Evolutionary conservation across 2,329 filamentous ascomycete genomes (phyloP), one percentile per base, ranked within the genome.

Genomic region (Diaporthe citriasiana): DNA sequence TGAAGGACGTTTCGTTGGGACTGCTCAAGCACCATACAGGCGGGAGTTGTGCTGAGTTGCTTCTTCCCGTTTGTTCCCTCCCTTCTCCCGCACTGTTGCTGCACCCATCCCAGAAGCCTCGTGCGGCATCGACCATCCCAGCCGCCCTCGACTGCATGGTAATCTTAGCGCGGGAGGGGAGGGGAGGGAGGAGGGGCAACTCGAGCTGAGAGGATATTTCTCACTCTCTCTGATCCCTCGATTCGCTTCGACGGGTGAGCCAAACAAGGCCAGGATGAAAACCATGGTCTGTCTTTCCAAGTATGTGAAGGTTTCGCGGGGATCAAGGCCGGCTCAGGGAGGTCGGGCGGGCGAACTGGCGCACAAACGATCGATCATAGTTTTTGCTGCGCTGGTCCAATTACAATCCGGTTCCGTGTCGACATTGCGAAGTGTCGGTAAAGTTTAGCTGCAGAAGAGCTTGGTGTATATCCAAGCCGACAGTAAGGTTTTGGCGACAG

Each of bases 311-410:
- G 63, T 38, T 66, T 40, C 63, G 45, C 63, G 30, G 45, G 63
- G 63, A 66, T 27, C 63, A 66, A 51, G 63, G 63, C 63, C 63
- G 57, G 38, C 38, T 15, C 57, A 60, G 15, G 35, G 17, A 60
- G 4, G 5, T 6, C 33, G 60, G 27, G 59, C 38, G 40, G 40
- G 17, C 33, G 60, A 19, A 40, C 38, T 27, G 40, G 17, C 42
- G 19, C 45, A 50, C 45, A 33, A 66, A 66, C 45, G 63, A 66
- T 66, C 30, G 30, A 50, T 66, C 60, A 50, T 66, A 45, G 22
- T 51, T 50, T 50, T 51, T 66, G 60, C 45, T 66, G 60, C 63
- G 63, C 45, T 51, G 63, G 63, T 2, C 60, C 60, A 66, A 66
- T 51, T 38, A n/a, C 8, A 66, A 25, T 25, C 45, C 12, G 12